Base-by-base conservation (phyloP, 495 filamentous ascomycete species). In the Pyrenula aspistea region DNA sequence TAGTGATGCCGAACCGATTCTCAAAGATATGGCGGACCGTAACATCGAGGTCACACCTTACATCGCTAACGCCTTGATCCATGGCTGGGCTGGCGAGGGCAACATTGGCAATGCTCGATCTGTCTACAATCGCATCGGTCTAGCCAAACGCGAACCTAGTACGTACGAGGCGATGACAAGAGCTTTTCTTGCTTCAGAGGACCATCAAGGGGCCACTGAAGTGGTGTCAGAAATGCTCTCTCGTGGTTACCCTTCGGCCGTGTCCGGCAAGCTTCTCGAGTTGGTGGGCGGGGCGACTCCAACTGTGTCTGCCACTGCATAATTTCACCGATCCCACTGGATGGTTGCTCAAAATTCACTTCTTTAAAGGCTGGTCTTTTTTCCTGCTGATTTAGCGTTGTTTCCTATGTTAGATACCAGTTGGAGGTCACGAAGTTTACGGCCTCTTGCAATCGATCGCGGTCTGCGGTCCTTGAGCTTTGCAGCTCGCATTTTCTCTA, bases 141-240 rank as follows among this genome's bases (percentile, higher is more conserved):
- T 76, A 23, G 77, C 82, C 25, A 88, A 86, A 73, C 82, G 93
- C 24, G 93, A 98, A 72, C 93, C 93, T 4, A 95, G 89, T 72
- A 98, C 93, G n/a, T 98, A 98, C 66, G 93, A 98, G 72, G 91
- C 92, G 36, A 98, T 98, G 94, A 95, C 90, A 20, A 81, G 94
- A 22, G 94, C 94, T 0, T 96, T 86, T 74, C 77, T 97, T 53
- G 79, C 86, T 1, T 87, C 86, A 0, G 86, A 94, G 61, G 86
- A 95, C 60, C 82, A 86, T 24, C 77, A 82, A 25, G 74, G 73
- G 25, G 93, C 93, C 47, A 81, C 86, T 66, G 67, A 54, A 24
- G 85, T 94, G 24, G 94, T 96, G 47, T 77, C 85, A 56, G 93
- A 98, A 77, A 96, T 95, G 84, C 77, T 94, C 47, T 83, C 81